These are phyloP conservation scores for Ascochyta fabae DNA, from an alignment of 2,329 filamentous ascomycete species.

Conservation along the genomic window DNA sequence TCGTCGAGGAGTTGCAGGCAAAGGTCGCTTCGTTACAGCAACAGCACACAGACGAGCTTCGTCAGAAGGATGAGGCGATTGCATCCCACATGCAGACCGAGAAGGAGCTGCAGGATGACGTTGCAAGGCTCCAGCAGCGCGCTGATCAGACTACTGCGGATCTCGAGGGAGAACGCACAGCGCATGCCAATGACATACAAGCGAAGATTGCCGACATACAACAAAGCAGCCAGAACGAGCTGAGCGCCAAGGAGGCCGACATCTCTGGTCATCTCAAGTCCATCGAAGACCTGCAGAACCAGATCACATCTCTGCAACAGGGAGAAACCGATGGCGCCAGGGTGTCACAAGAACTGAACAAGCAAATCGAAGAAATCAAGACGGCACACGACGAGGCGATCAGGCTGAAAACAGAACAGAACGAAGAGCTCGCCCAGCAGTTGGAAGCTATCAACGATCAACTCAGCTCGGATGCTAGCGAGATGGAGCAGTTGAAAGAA, in stretches of 20 bases:
- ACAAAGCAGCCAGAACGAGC: constrained; percentile 27
- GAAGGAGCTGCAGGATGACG: constrained; percentile 36
- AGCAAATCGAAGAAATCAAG: constrained; percentile 42
- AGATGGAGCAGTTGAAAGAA: constrained; percentile 36
- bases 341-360: constrained; percentile 39
- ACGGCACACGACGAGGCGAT: constrained; percentile 40
- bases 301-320: constrained; percentile 43
- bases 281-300: constrained; percentile 42
- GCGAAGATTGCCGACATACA: constrained; percentile 40
- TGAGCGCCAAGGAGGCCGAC: constrained; percentile 39
- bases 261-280: constrained; percentile 39
- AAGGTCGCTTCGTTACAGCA: constrained; percentile 39
- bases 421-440: constrained; percentile 42
- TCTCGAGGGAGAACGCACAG: constrained; percentile 39
- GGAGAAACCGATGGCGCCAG: constrained; percentile 42
- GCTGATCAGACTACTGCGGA: constrained; percentile 38
- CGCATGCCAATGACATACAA: constrained; percentile 33
- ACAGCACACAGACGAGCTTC: constrained; percentile 43
- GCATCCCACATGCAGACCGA: constrained; percentile 30
- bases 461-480: constrained; percentile 36
- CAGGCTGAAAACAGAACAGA: constrained; percentile 38
- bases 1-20: constrained; percentile 42
- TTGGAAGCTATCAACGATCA: constrained; percentile 46
- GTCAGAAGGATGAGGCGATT: constrained; percentile 40
- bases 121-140: constrained; percentile 36